Conservation (phyloP, 2,329 filamentous ascomycete species). For the Furcasterigmium sp. region DNA sequence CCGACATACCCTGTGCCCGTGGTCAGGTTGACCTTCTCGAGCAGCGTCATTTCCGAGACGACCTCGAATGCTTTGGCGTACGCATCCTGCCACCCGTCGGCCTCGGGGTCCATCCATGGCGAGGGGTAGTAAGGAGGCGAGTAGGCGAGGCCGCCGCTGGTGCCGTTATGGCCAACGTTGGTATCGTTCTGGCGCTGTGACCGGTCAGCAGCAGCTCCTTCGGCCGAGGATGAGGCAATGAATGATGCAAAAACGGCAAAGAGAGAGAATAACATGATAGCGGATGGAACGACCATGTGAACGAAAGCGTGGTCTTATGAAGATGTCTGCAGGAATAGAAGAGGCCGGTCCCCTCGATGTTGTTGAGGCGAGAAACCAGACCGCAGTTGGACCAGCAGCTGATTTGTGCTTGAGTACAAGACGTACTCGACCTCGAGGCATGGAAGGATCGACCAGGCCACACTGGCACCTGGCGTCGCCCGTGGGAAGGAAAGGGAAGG, state of each 20-base stretch:
- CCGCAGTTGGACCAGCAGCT: background rate
- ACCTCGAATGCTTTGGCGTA: slow-evolving; percentile 72
- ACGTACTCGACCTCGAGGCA: background rate
- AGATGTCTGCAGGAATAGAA: background rate
- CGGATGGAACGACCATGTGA: background rate
- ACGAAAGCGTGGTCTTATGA: background rate
- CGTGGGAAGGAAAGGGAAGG: background rate
- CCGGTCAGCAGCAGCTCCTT: background rate
- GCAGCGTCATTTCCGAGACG: slow-evolving; percentile 74
- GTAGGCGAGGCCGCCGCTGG: slow-evolving; percentile 20
- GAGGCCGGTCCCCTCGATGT: background rate
- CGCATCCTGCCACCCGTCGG: slow-evolving; percentile 68
- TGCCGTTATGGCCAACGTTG: too few relatives aligned
- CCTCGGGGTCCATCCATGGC: slow-evolving; percentile 75
- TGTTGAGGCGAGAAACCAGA: background rate
- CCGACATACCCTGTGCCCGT: slow-evolving; percentile 62
- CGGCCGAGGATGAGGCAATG: background rate
- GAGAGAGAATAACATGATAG: background rate
- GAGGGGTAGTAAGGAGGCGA: slow-evolving; percentile 72
- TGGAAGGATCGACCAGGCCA: background rate
- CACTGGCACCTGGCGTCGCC: too few relatives aligned
- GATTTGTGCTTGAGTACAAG: too few relatives aligned
- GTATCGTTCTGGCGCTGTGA: slow-evolving; percentile 2
- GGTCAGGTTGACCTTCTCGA: slow-evolving; percentile 92
- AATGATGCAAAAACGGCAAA: background rate